Evolutionary conservation across 2,329 filamentous ascomycete genomes (phyloP).

Genomic region (Neopestalotiopsis sp.): DNA sequence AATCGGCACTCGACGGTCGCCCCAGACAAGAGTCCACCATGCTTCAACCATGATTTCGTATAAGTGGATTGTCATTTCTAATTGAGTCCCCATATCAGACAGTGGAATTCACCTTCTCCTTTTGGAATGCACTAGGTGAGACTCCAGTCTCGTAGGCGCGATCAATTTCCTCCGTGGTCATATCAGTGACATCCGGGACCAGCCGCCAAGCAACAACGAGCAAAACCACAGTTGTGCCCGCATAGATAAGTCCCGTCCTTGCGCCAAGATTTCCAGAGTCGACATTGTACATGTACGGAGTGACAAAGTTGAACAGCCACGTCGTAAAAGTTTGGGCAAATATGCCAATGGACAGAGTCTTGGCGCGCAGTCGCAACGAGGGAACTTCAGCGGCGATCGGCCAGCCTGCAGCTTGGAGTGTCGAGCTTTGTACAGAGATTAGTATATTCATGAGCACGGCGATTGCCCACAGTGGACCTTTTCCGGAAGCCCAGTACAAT

Average conservation of each 20-base stretch:
- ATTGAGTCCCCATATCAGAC: too few species aligned
- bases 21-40: too few species aligned
- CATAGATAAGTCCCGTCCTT: background rate
- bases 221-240: background rate
- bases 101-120: too few species aligned
- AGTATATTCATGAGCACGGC: background rate
- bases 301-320: background rate
- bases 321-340: background rate
- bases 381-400: background rate
- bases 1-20: too few species aligned
- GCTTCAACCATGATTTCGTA: too few species aligned
- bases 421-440: background rate
- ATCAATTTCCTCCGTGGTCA: background rate
- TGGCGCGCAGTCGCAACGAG: background rate
- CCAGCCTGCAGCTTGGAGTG: background rate
- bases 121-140: too few species aligned
- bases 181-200: background rate
- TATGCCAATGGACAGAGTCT: background rate
- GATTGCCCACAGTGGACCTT: background rate
- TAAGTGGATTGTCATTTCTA: too few species aligned
- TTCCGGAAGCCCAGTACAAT: background rate
- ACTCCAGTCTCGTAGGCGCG: too few species aligned
- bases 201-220: background rate
- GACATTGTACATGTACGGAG: conserved; percentile 1
- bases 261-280: background rate